Percentiles rank a stretch among this genome's conserved stretches.
phyloP scores from a whole-genome alignment of 176 grass and related monocot genomes.

The bread wheat (Triticum aestivum) region IWGSC_CS_RefSeq_v2.1 NC_057795.1:507967021-507967520 shows the following conservation, averaged over 20 bases:
- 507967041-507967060: neutral
- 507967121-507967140: neutral
- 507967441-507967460: too few relatives aligned
- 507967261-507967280: neutral
- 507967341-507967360: neutral
- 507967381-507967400: too few relatives aligned
- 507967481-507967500: too few relatives aligned
- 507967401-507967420: too few relatives aligned
- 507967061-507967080: neutral
- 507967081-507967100: neutral
- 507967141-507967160: neutral
- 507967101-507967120: neutral
- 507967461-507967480: too few relatives aligned
- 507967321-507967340: neutral
- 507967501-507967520: too few relatives aligned
- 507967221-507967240: neutral
- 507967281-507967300: neutral
- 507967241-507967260: neutral
- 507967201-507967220: conserved; percentile 8
- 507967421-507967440: too few relatives aligned
- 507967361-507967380: neutral
- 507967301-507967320: neutral
- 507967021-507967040: neutral
- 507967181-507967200: conserved; percentile 21
- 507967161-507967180: neutral